Base-by-base conservation (phyloP, 257 asterid genomes). In the Fraxinus anomala region DNA sequence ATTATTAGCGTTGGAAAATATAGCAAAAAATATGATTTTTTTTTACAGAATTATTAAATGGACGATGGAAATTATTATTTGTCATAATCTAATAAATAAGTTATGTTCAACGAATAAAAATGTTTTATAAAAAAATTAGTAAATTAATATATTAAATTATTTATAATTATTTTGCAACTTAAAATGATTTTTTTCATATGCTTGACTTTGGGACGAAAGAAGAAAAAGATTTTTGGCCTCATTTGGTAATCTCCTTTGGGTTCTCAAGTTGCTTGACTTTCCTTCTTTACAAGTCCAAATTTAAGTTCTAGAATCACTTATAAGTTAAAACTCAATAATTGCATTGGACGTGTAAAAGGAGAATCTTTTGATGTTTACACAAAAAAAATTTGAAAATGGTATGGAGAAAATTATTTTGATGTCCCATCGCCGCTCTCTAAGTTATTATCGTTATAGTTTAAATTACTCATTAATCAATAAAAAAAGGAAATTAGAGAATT, bases 401-500 rank as follows among this genome's bases (percentile, higher is more conserved):
- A 39, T 0, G 3, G 39, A 54, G 3, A 40, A 40, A 42, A 80
- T 68, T 54, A 70, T 6, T 34, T 28, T 21, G 16, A 19, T 26
- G 70, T 68, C 79, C 79, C 75, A 74, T 78, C 51, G 9, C 51
- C 49, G 36, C 14, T 14, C 34, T 49, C 16, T 19, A 49, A 21
- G 49, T 42, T 42, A 42, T 42, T 42, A 42, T 11, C 2, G 49
- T 42, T 2, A 42, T 42, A 42, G 16, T 23, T 72, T 59, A 51
- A 77, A 67, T 70, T 68, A 40, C 54, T 68, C 26, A 73, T 61
- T 33, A 68, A 59, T 80, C 72, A 26, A 21, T 51, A 11, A 42
- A 74, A 78, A 44, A 65, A 63, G 61, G 65, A 4, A 73, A 11
- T 70, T 76, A 40, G 37, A 70, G 68, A 30, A 49, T 82, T 72